Evolutionary conservation across 768 basidiomycete species (phyloP).

Genomic region (Tremella yokohamensis): DNA sequence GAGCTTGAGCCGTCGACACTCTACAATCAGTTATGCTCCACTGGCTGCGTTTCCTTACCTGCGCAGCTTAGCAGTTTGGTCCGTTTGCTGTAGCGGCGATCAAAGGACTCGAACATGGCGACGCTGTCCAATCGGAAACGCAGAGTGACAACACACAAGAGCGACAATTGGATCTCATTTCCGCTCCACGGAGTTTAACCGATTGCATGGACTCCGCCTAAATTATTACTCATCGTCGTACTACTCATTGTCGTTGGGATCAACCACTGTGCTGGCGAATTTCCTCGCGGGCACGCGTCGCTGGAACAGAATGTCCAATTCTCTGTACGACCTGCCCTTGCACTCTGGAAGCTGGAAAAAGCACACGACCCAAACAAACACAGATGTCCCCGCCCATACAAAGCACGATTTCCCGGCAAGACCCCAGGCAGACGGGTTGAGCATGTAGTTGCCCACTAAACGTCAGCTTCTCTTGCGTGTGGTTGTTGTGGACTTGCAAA

Average conservation of each 20-base stretch:
- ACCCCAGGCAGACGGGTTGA: slow-evolving; percentile 37
- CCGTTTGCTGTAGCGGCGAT: slow-evolving; percentile 24
- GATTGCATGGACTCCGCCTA: too few species aligned
- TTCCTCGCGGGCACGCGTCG: slow-evolving; percentile 41
- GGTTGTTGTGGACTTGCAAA: too few species aligned
- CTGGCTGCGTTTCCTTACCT: neutral
- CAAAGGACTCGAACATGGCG: too few species aligned
- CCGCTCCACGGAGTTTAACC: too few species aligned
- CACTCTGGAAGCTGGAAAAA: slow-evolving; percentile 48
- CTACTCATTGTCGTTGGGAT: too few species aligned
- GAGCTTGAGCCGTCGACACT: slow-evolving; percentile 24
- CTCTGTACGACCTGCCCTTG: slow-evolving; percentile 46
- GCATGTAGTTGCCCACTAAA: slow-evolving; percentile 43
- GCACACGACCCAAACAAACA: slow-evolving; percentile 17
- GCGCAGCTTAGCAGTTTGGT: neutral
- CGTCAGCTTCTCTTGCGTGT: too few species aligned
- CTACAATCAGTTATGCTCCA: neutral
- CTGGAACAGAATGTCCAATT: slow-evolving; percentile 50
- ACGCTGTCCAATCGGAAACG: too few species aligned
- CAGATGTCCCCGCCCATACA: slow-evolving; percentile 35
- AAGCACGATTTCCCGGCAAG: slow-evolving; percentile 32
- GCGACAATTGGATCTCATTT: too few species aligned
- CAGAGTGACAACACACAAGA: too few species aligned
- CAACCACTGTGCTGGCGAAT: too few species aligned
- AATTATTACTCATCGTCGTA: too few species aligned